phyloP scores from a whole-genome alignment of 2,329 filamentous ascomycete genomes.

The Eutypella sp. region DNA sequence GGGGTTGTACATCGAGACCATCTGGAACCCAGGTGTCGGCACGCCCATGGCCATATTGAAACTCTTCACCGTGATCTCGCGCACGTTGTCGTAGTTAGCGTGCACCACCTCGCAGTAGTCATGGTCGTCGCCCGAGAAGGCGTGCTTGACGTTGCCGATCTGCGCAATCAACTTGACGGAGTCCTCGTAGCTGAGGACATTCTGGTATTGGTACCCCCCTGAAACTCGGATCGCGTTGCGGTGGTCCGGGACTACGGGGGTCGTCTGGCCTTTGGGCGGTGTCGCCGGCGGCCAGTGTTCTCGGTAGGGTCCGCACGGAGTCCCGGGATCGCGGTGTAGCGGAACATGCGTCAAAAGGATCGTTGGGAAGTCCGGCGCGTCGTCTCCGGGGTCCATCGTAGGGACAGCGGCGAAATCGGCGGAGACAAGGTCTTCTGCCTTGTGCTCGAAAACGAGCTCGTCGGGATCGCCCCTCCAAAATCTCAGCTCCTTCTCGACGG shows the following conservation, averaged over 20 bases:
- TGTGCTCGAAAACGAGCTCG: constrained; percentile 52
- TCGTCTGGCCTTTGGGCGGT: constrained; percentile 53
- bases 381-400: constrained; percentile 37
- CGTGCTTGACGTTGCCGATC: constrained; percentile 75
- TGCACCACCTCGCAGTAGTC: constrained; percentile 94
- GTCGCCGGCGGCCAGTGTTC: constrained; percentile 75
- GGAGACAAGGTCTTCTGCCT: constrained; percentile 52
- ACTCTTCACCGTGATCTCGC: constrained; percentile 92
- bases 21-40: constrained; percentile 76
- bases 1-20: constrained; percentile 90
- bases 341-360: constrained; percentile 90
- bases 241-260: constrained; percentile 55
- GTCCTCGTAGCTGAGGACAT: constrained; percentile 74
- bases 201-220: constrained; percentile 92
- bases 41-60: constrained; percentile 97
- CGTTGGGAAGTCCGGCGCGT: constrained; percentile 67
- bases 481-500: constrained; percentile 63
- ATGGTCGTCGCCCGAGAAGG: constrained; percentile 95
- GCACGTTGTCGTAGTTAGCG: constrained; percentile 59
- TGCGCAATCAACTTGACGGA: constrained; percentile 71
- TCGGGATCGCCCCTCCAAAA: constrained; percentile 57
- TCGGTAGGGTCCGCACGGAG: constrained; percentile 79
- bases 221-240: constrained; percentile 74
- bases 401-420: constrained; percentile 37
- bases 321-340: constrained; percentile 74